Percentiles rank a stretch among this genome's conserved stretches.
phyloP scores from a whole-genome alignment of 2,329 filamentous ascomycete genomes.

The Chrysoporthe austroafricana region DNA sequence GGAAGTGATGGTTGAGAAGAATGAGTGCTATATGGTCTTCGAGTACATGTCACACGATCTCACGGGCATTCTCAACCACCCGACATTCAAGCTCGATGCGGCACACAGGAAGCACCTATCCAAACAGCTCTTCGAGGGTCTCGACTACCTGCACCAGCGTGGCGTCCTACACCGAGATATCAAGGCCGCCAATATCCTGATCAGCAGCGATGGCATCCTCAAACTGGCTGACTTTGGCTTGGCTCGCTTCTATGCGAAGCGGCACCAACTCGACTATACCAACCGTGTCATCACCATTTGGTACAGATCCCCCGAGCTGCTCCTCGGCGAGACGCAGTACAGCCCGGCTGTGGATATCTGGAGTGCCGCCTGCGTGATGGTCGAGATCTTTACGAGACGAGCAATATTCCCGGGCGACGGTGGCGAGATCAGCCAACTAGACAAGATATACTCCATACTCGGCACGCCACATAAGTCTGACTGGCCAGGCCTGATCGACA shows the following conservation, averaged over 20 bases:
- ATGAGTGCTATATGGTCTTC: conserved; percentile 99
- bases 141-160: conserved; percentile 89
- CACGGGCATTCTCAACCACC: conserved; percentile 93
- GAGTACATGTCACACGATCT: conserved; percentile 97
- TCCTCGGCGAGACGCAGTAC: conserved; percentile 89
- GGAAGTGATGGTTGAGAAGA: conserved; percentile 97
- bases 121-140: conserved; percentile 88
- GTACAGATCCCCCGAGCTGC: conserved; percentile 90
- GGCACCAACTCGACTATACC: conserved; percentile 90
- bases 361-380: conserved; percentile 95
- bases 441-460: conserved; percentile 93
- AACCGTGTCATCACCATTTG: conserved; percentile 99
- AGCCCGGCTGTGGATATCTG: conserved; percentile 91
- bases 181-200: conserved; percentile 95
- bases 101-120: conserved; percentile 93
- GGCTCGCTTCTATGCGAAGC: conserved; percentile 94
- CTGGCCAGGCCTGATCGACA: conserved; percentile 89
- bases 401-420: conserved; percentile 96
- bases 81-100: conserved; percentile 81
- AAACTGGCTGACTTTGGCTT: conserved; percentile 97
- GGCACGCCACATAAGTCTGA: conserved; percentile 83
- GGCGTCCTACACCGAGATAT: conserved; percentile 98
- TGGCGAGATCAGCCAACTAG: conserved; percentile 92
- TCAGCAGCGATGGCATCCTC: conserved; percentile 84
- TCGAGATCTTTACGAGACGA: conserved; percentile 92